These are phyloP conservation scores for Chlorella sp. DNA, from an alignment of 139 green algal species.

Conservation along the genomic window DNA sequence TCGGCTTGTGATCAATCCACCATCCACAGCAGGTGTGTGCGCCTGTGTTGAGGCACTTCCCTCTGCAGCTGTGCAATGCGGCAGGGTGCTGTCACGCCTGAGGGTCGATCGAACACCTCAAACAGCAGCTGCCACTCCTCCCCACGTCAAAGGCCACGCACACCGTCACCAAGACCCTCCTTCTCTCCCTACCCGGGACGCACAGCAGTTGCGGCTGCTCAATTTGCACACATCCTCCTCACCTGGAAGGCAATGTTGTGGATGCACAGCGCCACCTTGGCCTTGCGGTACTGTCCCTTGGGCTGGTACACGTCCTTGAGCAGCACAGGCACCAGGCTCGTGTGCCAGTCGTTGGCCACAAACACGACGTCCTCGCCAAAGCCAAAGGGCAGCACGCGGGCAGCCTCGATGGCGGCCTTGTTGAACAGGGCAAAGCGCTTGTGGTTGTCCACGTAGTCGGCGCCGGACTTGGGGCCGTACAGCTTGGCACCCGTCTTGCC, in stretches of 20 bases:
- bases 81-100: no score
- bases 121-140: no score
- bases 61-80: no score
- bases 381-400: constrained; percentile 71
- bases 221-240: no score
- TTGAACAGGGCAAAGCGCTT: constrained; percentile 93
- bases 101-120: no score
- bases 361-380: constrained; percentile 88
- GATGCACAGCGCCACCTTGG: constrained; percentile 78
- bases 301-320: constrained; percentile 85
- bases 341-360: constrained; percentile 94
- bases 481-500: constrained; percentile 93
- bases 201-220: no score
- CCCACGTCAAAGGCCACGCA: no score
- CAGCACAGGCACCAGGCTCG: constrained; percentile 76
- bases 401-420: constrained; percentile 76
- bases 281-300: constrained; percentile 66
- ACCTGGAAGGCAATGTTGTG: constrained; percentile 98
- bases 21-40: no score
- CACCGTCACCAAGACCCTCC: no score
- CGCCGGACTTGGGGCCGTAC: constrained; percentile 84
- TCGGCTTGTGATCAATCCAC: no score
- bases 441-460: constrained; percentile 95
- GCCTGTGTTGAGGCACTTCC: no score
- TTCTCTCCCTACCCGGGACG: no score